Conservation (phyloP, 345 rosid species). For the Microcos paniculata region DNA sequence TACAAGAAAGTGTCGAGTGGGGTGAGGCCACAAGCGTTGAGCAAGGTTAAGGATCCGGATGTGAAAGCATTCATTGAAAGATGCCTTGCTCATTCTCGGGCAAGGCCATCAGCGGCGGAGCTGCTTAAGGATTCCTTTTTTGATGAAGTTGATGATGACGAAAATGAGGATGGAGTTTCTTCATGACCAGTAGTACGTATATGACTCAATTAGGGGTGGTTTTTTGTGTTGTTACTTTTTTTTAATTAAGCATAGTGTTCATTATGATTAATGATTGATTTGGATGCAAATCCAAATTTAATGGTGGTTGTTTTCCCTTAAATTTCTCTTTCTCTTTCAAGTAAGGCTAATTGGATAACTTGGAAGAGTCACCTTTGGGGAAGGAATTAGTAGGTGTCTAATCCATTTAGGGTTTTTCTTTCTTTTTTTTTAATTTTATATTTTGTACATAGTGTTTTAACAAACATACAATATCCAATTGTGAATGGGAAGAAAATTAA, state of each 20-base stretch:
- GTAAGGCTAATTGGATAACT: background rate
- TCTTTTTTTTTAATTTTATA: background rate
- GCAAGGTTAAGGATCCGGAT: conserved; percentile 58
- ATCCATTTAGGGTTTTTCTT: too few species aligned
- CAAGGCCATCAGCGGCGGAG: conserved; percentile 71
- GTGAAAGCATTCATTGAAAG: conserved; percentile 70
- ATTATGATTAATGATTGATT: background rate
- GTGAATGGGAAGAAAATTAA: background rate
- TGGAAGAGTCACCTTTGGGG: background rate
- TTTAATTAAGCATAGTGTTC: background rate
- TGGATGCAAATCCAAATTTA: conserved; percentile 2
- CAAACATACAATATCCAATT: background rate
- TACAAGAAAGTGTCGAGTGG: conserved; percentile 77
- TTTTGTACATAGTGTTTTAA: background rate
- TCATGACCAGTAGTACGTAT: conserved; percentile 5
- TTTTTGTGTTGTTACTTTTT: conserved; percentile 6
- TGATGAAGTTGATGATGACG: conserved; percentile 49
- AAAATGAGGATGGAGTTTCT: conserved; percentile 32
- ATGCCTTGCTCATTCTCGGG: conserved; percentile 63
- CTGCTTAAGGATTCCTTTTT: conserved; percentile 75
- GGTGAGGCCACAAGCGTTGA: conserved; percentile 61
- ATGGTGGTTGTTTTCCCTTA: background rate
- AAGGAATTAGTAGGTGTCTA: background rate
- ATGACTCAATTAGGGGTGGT: background rate
- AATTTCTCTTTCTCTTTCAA: background rate